phyloP scores from a whole-genome alignment of 1,139 yeast genomes.

The Hemisphaericaspora lyxosophila region DNA sequence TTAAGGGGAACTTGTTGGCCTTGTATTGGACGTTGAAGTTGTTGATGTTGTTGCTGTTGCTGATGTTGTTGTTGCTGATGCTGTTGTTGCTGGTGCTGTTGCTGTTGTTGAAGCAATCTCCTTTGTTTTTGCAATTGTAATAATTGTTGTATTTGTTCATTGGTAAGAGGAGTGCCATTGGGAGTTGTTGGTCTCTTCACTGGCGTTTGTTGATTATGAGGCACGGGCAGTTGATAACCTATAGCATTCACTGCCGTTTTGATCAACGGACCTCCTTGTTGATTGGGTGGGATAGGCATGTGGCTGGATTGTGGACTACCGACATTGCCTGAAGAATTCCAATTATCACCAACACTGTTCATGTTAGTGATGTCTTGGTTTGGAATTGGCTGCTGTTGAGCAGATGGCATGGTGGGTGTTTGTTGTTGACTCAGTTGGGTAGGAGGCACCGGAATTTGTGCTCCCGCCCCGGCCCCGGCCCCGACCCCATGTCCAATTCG shows the following conservation, averaged over 20 bases:
- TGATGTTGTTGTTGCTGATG: conserved; percentile 15
- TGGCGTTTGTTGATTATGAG: conserved; percentile 5
- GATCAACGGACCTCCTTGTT: conserved; percentile 1
- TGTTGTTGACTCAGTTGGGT: conserved; percentile 2
- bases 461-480: conserved; percentile 11
- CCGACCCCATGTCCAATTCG: conserved; percentile 13
- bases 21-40: conserved; percentile 11
- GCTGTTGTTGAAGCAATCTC: conserved; percentile 47
- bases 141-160: conserved; percentile 55
- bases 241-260: not conserved
- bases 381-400: conserved; percentile 3
- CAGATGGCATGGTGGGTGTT: not conserved
- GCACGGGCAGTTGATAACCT: conserved; percentile 3
- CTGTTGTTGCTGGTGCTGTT: conserved; percentile 20
- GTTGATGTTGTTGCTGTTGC: conserved; percentile 15
- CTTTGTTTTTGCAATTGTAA: conserved; percentile 54
- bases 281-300: conserved; percentile 1
- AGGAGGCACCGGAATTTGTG: conserved; percentile 13
- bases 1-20: conserved; percentile 4
- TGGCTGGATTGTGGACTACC: conserved; percentile 5
- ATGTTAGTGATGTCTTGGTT: conserved; percentile 1
- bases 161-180: conserved; percentile 53
- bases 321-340: conserved; percentile 3
- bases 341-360: not conserved
- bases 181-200: conserved; percentile 45